Base-by-base conservation (phyloP, 2,329 filamentous ascomycete species). In the Alternaria hordeiaustralica region DNA sequence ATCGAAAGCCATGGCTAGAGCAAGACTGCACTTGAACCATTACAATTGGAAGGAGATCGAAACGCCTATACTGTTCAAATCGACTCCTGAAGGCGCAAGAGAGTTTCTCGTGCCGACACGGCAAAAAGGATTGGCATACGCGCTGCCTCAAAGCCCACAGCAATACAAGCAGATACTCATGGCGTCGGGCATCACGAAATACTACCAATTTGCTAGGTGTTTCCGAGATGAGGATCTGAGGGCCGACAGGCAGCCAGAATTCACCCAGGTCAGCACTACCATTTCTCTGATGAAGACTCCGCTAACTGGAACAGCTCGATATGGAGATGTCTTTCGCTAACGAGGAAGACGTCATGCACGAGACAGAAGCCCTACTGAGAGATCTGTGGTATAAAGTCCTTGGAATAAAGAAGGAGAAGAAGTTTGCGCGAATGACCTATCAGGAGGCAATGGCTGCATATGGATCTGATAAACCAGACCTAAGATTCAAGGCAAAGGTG, bases 91-190 rank as follows among this genome's bases (percentile, higher is more conserved):
- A 82, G 96, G 96, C 1, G 96, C 96, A 1, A 87, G 95, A 53
- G 96, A 99, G 78, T 99, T 99, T 66, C 80, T 99, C 6, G 95
- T 99, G 5, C 96, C 96, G 0, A 97, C 94, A 1, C 86, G 96
- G 26, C 87, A 86, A 36, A 86, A 85, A 2, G 93, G 93, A 0
- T 83, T 89, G 64, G 94, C 93, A 4, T 99, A 98, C 79, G 96
- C 96, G 9, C 84, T 99, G 20, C 94, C 94, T 0, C 96, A 99
- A 78, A 98, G 95, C 69, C 96, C 96, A 0, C 96, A 99, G 79
- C 96, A 99, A 79, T 99, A 98, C 78, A 99, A 99, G 82, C 96
- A 99, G 82, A 92, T 97, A 2, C 86, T 99, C 45, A 98, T 99
- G 94, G 92, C 94, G 0, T 92, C 92, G 64, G 95, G 95, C 0